Conservation (phyloP, 208 protist species). For the Trypanosoma cruzi region DNA sequence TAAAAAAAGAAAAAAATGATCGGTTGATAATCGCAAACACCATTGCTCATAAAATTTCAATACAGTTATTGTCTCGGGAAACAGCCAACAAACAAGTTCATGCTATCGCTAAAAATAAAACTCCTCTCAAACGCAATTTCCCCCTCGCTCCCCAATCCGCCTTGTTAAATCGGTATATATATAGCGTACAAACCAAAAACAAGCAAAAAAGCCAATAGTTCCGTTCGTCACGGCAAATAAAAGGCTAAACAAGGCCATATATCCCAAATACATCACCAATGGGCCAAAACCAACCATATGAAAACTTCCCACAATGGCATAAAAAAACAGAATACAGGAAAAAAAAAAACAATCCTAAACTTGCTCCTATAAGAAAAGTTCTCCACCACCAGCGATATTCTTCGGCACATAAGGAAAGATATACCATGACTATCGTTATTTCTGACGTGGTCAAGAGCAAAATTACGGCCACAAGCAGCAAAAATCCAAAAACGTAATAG, state of each 20-base stretch:
- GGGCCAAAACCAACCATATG: slow-evolving; percentile 53
- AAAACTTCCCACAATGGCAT: slow-evolving; percentile 71
- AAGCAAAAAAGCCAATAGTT: slow-evolving; percentile 55
- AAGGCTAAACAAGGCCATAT: slow-evolving; percentile 62
- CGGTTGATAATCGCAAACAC: no score
- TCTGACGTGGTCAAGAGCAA: slow-evolving; percentile 94
- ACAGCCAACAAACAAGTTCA: no score
- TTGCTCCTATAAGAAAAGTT: slow-evolving; percentile 84
- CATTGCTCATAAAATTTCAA: no score
- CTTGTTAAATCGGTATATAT: slow-evolving; percentile 49
- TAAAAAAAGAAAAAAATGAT: no score
- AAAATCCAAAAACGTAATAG: slow-evolving; percentile 97
- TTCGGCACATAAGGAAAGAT: slow-evolving; percentile 95
- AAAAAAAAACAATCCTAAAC: slow-evolving; percentile 90
- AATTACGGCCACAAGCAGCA: slow-evolving; percentile 95
- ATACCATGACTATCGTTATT: slow-evolving; percentile 96
- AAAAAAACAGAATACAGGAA: slow-evolving; percentile 94
- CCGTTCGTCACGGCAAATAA: slow-evolving; percentile 47
- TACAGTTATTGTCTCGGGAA: no score
- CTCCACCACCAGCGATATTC: slow-evolving; percentile 99
- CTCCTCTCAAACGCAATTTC: neutral
- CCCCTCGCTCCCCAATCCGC: slow-evolving; percentile 24
- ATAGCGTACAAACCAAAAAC: slow-evolving; percentile 47
- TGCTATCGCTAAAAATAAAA: no score
- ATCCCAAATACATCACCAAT: slow-evolving; percentile 76